phyloP scores from a whole-genome alignment of 2,329 filamentous ascomycete genomes.

The Sporothrix pallida region DNA sequence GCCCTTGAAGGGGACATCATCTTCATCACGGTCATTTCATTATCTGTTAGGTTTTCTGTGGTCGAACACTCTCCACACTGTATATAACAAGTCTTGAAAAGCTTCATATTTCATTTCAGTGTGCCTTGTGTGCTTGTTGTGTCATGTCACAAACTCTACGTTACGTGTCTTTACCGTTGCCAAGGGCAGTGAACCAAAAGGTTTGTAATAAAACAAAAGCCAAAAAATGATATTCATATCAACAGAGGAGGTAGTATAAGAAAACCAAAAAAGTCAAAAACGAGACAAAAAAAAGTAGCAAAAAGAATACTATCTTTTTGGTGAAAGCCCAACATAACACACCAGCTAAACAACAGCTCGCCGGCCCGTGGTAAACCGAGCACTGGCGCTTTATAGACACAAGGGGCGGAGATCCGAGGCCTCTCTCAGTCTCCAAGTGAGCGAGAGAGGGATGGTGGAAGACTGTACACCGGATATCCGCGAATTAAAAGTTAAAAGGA shows the following conservation, averaged over 20 bases:
- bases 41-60: constrained; percentile 13
- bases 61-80: constrained; percentile 36
- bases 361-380: constrained; percentile 13
- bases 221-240: constrained; percentile 20
- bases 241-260: constrained; percentile 29
- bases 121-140: neutral
- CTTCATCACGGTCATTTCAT: neutral
- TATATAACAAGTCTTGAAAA: constrained; percentile 32
- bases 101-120: neutral
- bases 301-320: constrained; percentile 17
- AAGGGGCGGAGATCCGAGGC: neutral
- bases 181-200: too few species aligned
- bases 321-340: neutral
- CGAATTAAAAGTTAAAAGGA: constrained; percentile 17
- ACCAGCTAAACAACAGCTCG: constrained; percentile 14
- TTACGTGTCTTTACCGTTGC: too few species aligned
- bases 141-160: too few species aligned
- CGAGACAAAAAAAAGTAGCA: constrained; percentile 16
- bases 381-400: constrained; percentile 14
- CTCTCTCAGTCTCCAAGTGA: neutral
- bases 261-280: constrained; percentile 32
- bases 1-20: too few species aligned
- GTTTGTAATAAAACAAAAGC: neutral
- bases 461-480: neutral
- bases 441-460: neutral